phyloP scores from a whole-genome alignment of 1,139 yeast species.

The Wickerhamiella pararugosa region DNA sequence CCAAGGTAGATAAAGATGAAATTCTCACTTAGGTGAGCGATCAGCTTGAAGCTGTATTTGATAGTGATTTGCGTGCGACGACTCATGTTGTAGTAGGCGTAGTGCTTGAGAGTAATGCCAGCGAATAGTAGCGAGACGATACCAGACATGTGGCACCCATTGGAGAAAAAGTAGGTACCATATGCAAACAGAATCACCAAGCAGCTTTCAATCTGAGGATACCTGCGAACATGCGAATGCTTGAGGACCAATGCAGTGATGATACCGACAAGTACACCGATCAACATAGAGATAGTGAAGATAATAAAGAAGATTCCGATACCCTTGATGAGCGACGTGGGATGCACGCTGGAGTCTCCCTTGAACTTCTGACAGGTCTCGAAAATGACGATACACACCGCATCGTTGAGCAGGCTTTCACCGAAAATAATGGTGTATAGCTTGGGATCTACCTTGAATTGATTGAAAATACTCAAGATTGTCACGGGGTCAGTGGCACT shows the following conservation, averaged over 20 bases:
- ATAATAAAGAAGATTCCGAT: constrained; percentile 86
- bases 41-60: constrained; percentile 79
- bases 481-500: constrained; percentile 99
- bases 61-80: constrained; percentile 94
- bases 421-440: constrained; percentile 94
- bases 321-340: constrained; percentile 74
- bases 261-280: constrained; percentile 79
- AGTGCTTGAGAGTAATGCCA: constrained; percentile 92
- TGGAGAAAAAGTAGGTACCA: constrained; percentile 91
- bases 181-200: constrained; percentile 81
- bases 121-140: constrained; percentile 89
- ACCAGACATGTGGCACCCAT: constrained; percentile 99
- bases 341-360: constrained; percentile 38
- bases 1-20: constrained; percentile 94
- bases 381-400: constrained; percentile 97
- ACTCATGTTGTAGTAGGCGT: constrained; percentile 95
- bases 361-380: constrained; percentile 96
- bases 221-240: constrained; percentile 83
- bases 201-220: constrained; percentile 94
- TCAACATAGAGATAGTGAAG: constrained; percentile 80
- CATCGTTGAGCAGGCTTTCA: constrained; percentile 87
- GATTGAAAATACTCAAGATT: constrained; percentile 86
- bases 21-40: constrained; percentile 92
- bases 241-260: constrained; percentile 78
- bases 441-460: constrained; percentile 95